Evolutionary conservation across 306 rosid genomes (phyloP), one percentile per base, ranked within the genome.

Genomic region (Pterocarpus macrocarpus): DNA sequence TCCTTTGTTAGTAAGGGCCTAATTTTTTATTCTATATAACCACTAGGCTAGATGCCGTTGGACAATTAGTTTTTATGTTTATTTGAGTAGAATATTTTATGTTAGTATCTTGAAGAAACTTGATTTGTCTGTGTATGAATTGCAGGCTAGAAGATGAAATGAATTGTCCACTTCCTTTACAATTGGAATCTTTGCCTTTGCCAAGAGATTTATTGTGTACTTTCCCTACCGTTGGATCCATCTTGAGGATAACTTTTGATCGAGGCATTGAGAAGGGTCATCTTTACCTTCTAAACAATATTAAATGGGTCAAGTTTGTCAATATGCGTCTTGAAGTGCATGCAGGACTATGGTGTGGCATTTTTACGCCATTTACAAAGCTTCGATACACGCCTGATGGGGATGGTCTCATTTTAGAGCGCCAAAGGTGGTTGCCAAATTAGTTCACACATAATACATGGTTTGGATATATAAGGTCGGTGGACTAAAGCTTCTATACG

Each of bases 131-230:
- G 55, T 70, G 63, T 39, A 56, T 76, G 58, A 84, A 77, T 69
- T 71, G 45, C 86, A 95, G 98, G 85, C 74, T 86, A 2, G 91
- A 82, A 76, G 88, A 91, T 75, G 98, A 93, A 80, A 28, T 57
- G 75, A 72, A 63, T 11, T 43, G 77, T 68, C 88, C 89, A 5
- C 87, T 85, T 73, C 89, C 90, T 38, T 67, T 91, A 59, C 89
- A 87, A 9, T 41, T 67, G 38, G 97, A 89, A 49, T 56, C 77
- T 4, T 15, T 50, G 64, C 50, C 86, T 64, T 58, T 88, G 75
- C 38, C 87, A 47, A 86, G 90, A 81, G 94, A 90, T 41, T 15
- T 77, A 10, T 53, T 89, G 11, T 71, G 86, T 81, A 81, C 82
- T 33, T 79, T 95, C 0, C 98, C 98, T 56, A 22, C 75, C 0